Base-by-base conservation (phyloP, 2,329 filamentous ascomycete species). In the Microthyrium microscopicum region DNA sequence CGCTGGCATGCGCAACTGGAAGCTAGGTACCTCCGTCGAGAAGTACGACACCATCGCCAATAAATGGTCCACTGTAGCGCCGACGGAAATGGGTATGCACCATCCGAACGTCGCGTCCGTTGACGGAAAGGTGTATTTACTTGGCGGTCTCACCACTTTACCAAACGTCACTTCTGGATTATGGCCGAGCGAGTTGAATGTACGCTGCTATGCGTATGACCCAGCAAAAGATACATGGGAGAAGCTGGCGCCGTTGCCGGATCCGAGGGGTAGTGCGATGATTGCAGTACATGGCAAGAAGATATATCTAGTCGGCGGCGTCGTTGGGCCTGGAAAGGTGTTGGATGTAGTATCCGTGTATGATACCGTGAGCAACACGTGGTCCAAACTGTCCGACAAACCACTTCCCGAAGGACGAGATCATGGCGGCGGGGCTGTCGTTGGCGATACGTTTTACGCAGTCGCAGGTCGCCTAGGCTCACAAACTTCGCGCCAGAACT, bases 391-490 rank as follows among this genome's bases (percentile, higher is more conserved):
- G 3, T 26, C 39, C 4, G 21, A 32, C 1, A 26, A 31, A 3
- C 43, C 46, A 5, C 39, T 49, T 3, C 47, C 48, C 2, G 45
- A 42, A 26, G 34, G 22, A 2, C 13, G 47, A 20, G 42, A 51
- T 26, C 47, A 50, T 37, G 45, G 41, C 2, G 45, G 40, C n/a
- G 44, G 30, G 5, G 46, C 44, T 5, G 42, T 49, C 8, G 40
- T 49, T 7, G 40, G 35, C 2, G 18, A 26, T n/a, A 44, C 37
- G 20, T 40, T 50, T 28, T 50, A 45, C 29, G 41, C 50, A 12
- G 28, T 51, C 11, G 48, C 45, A 15, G 47, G 47, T 4, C 31
- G 46, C 5, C 26, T 41, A 8, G 16, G 24, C 4, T 42, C 41
- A 2, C 38, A 41, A 20, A 17, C 30, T 6, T 45, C 44, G 22